Conservation (phyloP, 2,329 filamentous ascomycete genomes). For the Epichloe aotearoae region DNA sequence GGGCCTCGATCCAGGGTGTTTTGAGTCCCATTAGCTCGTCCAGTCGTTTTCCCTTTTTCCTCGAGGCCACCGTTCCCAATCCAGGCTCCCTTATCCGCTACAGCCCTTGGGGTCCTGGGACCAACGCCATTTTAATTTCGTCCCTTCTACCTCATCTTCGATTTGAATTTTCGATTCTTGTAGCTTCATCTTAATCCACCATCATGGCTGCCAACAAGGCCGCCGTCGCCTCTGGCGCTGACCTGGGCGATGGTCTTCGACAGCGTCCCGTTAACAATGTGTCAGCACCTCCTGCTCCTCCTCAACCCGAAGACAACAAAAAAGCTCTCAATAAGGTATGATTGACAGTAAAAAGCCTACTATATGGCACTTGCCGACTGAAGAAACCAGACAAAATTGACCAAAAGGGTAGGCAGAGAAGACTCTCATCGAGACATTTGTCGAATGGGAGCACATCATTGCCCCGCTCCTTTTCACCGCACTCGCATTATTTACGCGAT, state of each 20-base stretch:
- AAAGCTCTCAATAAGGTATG: slow-evolving; percentile 41
- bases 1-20: slow-evolving; percentile 10
- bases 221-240: slow-evolving; percentile 46
- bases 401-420: slow-evolving; percentile 21
- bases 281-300: slow-evolving; percentile 20
- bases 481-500: slow-evolving; percentile 51
- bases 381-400: slow-evolving; percentile 7
- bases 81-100: neutral
- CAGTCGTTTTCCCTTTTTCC: slow-evolving; percentile 15
- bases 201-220: slow-evolving; percentile 42
- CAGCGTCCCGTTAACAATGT: slow-evolving; percentile 34
- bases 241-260: slow-evolving; percentile 42
- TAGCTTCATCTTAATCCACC: slow-evolving; percentile 4
- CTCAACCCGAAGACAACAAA: slow-evolving; percentile 46
- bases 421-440: slow-evolving; percentile 48
- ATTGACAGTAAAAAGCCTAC: neutral
- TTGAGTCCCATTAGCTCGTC: slow-evolving; percentile 24
- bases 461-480: slow-evolving; percentile 48
- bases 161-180: neutral
- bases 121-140: neutral
- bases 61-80: slow-evolving; percentile 3
- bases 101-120: neutral
- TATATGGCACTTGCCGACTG: neutral
- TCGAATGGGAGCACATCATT: slow-evolving; percentile 49
- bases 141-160: slow-evolving; percentile 3